Conservation (phyloP, 495 filamentous ascomycete genomes). For the Letharia columbiana region DNA sequence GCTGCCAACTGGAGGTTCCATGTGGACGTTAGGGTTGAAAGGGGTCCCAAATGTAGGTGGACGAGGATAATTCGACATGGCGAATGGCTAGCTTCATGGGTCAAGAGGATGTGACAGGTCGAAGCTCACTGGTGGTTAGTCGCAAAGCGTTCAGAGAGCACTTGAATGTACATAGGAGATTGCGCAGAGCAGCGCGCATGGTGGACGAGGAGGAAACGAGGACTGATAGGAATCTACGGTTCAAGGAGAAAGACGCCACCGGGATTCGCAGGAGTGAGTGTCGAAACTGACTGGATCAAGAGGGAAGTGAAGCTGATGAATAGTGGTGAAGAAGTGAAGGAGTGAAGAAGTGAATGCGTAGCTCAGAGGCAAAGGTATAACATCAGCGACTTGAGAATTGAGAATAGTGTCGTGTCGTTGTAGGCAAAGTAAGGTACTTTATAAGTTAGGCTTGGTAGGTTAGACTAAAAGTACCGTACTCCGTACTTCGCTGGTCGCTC, state of each 20-base stretch:
- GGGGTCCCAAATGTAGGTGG: slow-evolving; percentile 43
- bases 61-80: slow-evolving; percentile 50
- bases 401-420: neutral
- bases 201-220: neutral
- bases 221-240: slow-evolving; percentile 6
- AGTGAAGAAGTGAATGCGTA: too few relatives aligned
- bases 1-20: slow-evolving; percentile 2
- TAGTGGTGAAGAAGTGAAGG: neutral
- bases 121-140: neutral
- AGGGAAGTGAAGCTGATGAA: neutral
- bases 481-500: too few relatives aligned
- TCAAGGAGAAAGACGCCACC: neutral
- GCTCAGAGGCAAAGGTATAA: neutral
- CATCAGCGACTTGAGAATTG: neutral
- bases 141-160: neutral
- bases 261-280: neutral
- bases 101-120: neutral
- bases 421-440: too few relatives aligned
- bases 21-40: slow-evolving; percentile 24
- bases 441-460: too few relatives aligned
- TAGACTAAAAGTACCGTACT: too few relatives aligned
- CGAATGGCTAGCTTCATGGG: neutral
- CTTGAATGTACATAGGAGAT: neutral
- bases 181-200: slow-evolving; percentile 11
- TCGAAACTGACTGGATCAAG: neutral